Conservation (phyloP, 2,329 filamentous ascomycete genomes). For the Xylaria sp. region DNA sequence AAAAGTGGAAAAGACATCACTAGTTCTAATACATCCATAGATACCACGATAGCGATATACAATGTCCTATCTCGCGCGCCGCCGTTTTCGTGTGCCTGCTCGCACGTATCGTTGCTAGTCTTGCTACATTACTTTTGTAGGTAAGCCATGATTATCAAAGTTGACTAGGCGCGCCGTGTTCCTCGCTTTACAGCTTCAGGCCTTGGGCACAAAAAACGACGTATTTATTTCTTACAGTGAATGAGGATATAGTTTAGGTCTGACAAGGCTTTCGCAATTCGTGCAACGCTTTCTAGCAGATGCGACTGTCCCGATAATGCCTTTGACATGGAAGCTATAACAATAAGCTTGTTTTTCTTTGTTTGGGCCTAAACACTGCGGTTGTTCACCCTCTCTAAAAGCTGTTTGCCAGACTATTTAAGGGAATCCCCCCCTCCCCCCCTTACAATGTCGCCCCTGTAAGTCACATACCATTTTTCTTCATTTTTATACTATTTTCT, state of each 20-base stretch:
- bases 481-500: neutral
- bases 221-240: no score
- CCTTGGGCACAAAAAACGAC: neutral
- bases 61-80: neutral
- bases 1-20: neutral
- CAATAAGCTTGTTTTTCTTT: no score
- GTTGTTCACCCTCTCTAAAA: neutral
- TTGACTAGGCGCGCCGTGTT: neutral
- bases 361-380: neutral
- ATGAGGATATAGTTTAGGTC: no score
- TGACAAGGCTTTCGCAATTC: no score
- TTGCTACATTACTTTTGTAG: conserved; percentile 16
- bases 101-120: conserved; percentile 1
- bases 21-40: conserved; percentile 2
- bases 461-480: neutral
- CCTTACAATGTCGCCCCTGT: no score
- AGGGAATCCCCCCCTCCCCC: no score
- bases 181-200: neutral
- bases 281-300: no score
- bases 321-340: no score
- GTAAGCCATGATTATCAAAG: neutral
- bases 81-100: neutral
- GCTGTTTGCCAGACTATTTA: neutral
- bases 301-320: no score
- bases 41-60: neutral